These are phyloP conservation scores for Daldinia bambusicola DNA, from an alignment of 495 filamentous ascomycete genomes.

Conservation along the genomic window DNA sequence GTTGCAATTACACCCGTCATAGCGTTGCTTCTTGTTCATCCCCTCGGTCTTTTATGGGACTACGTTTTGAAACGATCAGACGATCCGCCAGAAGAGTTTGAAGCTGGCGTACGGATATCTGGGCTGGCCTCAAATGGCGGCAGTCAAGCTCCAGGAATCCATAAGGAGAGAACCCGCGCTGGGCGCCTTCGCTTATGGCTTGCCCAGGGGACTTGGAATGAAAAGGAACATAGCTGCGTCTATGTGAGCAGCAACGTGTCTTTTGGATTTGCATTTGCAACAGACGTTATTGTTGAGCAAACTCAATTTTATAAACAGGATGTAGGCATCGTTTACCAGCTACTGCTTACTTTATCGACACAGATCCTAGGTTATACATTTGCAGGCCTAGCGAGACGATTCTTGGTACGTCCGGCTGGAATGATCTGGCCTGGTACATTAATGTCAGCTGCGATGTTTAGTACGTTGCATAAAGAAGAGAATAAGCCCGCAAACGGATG, in stretches of 20 bases:
- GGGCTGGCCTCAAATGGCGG: slow-evolving; percentile 7
- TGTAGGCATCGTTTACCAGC: slow-evolving; percentile 75
- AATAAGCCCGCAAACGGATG: slow-evolving; percentile 86
- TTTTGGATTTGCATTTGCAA: slow-evolving; percentile 89
- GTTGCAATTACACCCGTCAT: slow-evolving; percentile 88
- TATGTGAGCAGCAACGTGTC: slow-evolving; percentile 91
- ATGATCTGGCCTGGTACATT: slow-evolving; percentile 95
- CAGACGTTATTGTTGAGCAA: slow-evolving; percentile 87
- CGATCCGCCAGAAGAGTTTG: slow-evolving; percentile 70
- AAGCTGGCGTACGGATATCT: slow-evolving; percentile 59
- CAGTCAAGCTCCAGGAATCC: slow-evolving; percentile 31
- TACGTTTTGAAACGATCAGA: slow-evolving; percentile 67
- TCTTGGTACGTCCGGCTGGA: slow-evolving; percentile 82
- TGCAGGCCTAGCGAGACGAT: slow-evolving; percentile 79
- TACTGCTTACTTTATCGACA: slow-evolving; percentile 82
- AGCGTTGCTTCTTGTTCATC: slow-evolving; percentile 82
- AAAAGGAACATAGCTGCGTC: slow-evolving; percentile 87
- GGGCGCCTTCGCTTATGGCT: slow-evolving; percentile 73
- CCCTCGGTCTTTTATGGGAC: slow-evolving; percentile 82
- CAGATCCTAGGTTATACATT: slow-evolving; percentile 88
- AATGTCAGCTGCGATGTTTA: slow-evolving; percentile 87
- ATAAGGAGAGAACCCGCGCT: slow-evolving; percentile 46
- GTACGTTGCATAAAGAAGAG: slow-evolving; percentile 83
- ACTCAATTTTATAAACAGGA: slow-evolving; percentile 87
- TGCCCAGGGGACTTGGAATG: slow-evolving; percentile 83